Evolutionary conservation across 1,139 yeast genomes (phyloP).

Genomic region (Meyerozyma athensensis): DNA sequence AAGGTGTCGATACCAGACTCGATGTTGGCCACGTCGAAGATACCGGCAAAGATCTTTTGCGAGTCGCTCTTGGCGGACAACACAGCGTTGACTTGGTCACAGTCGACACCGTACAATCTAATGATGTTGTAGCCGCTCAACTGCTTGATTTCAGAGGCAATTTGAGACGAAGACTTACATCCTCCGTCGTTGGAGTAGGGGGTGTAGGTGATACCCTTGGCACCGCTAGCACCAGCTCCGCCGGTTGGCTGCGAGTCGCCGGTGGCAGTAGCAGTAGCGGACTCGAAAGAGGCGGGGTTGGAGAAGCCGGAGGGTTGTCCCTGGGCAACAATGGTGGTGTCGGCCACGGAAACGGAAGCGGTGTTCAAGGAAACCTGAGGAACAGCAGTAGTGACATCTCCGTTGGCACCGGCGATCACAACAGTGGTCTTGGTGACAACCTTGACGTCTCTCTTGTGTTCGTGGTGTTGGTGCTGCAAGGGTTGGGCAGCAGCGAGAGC

Average conservation of each 20-base stretch:
- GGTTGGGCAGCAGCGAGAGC: conserved; percentile 15
- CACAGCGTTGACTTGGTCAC: conserved; percentile 68
- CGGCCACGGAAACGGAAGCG: conserved; percentile 23
- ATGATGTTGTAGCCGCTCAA: conserved; percentile 54
- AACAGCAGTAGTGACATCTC: conserved; percentile 26
- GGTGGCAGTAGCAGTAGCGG: conserved; percentile 18
- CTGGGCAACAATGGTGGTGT: conserved; percentile 17
- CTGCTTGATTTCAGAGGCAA: conserved; percentile 54
- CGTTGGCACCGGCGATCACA: conserved; percentile 23
- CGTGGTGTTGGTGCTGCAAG: conserved; percentile 39
- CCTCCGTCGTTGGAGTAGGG: conserved; percentile 70
- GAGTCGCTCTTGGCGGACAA: conserved; percentile 48
- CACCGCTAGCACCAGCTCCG: conserved; percentile 18
- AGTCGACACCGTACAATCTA: conserved; percentile 71
- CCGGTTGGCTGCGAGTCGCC: conserved; percentile 12
- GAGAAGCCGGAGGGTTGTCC: conserved; percentile 26
- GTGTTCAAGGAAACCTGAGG: conserved; percentile 15
- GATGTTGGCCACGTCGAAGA: conserved; percentile 11
- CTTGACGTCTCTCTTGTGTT: conserved; percentile 41
- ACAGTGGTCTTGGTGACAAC: conserved; percentile 29
- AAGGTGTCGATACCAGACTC: conserved; percentile 45
- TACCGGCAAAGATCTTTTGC: conserved; percentile 76
- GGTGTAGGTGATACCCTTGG: conserved; percentile 74
- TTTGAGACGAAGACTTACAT: conserved; percentile 61
- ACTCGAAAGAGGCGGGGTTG: conserved; percentile 18